Conservation (phyloP, 2,329 filamentous ascomycete species). For the Colletotrichum limetticola region DNA sequence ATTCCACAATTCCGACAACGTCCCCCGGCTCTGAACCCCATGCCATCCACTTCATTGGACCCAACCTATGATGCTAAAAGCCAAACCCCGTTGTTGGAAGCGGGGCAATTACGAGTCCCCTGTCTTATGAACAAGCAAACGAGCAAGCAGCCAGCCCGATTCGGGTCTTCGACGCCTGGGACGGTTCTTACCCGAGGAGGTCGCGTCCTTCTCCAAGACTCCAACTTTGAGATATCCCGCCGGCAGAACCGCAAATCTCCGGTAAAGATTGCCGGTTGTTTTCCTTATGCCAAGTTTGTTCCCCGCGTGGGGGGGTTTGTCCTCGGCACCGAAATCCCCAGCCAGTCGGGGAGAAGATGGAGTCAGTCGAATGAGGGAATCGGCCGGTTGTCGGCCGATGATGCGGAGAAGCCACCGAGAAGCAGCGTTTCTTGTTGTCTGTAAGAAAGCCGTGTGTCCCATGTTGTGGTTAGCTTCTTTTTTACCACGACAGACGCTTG, state of each 20-base stretch:
- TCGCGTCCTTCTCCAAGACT: neutral
- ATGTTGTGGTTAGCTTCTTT: neutral
- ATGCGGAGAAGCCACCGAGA: neutral
- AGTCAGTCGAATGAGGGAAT: neutral
- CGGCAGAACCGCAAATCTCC: neutral
- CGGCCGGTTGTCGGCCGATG: neutral
- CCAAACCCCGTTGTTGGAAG: neutral
- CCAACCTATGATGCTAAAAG: neutral
- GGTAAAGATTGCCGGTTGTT: neutral
- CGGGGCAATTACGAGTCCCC: slow-evolving; percentile 4
- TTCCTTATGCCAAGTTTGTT: neutral
- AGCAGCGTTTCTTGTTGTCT: neutral
- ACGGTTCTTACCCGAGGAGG: neutral
- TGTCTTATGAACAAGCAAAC: neutral
- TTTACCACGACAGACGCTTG: neutral
- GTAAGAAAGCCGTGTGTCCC: neutral
- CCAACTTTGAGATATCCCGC: neutral
- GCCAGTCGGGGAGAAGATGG: neutral
- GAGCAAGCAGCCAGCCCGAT: neutral
- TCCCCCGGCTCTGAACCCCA: slow-evolving; percentile 5
- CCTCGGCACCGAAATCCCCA: slow-evolving; percentile 17
- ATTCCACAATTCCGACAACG: neutral
- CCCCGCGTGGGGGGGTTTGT: neutral
- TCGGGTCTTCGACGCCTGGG: neutral
- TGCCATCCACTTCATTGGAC: slow-evolving; percentile 14